Evolutionary conservation across 2,329 filamentous ascomycete species (phyloP), one percentile per base, ranked within the genome.

Genomic region (Talaromyces sp.): DNA sequence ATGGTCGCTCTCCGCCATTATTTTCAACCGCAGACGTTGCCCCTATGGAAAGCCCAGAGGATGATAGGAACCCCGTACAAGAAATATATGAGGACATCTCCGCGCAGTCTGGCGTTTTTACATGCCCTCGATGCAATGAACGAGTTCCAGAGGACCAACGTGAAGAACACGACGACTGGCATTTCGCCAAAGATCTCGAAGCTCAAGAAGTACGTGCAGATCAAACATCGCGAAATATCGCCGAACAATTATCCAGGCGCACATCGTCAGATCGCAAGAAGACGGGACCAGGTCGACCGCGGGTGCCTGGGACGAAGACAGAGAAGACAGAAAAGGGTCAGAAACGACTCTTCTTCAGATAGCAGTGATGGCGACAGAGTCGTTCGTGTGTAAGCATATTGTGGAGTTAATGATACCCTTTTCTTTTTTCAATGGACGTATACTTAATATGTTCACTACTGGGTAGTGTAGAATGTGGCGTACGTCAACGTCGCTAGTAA

Each of bases 101-200:
- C 8, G 37, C 10, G 7, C 35, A 19, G 45, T 2, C 54, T 61
- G 5, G 31, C 43, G 33, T 41, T 2, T 84, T 81, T 68, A 79
- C 80, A 64, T 96, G 92, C 76, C 74, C 81, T 59, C 86, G 87
- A 67, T 97, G 93, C 76, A 83, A 84, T 66, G 83, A 84, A 71
- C 74, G 75, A n/a, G 81, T 95, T 39, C 81, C 83, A 13, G 80
- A 82, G 45, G 73, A 81, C 31, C 85, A 89, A 64, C 84, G 85
- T 70, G 85, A 88, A 69, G 93, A 91, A 77, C 95, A 99, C 76
- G 83, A 89, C 62, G 95, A 99, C 76, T 98, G 93, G 89, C 95
- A 99, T 78, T 90, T 97, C 78, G 95, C 95, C 54, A 92, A 91
- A 78, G 90, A 94, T 70, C 83, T 99, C 35, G 89, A 93, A 68